A percentile compares a stretch with the other conserved stretches of the same genome.
phyloP scores from a whole-genome alignment of 495 filamentous ascomycete genomes.

The Terfezia claveryi region DNA sequence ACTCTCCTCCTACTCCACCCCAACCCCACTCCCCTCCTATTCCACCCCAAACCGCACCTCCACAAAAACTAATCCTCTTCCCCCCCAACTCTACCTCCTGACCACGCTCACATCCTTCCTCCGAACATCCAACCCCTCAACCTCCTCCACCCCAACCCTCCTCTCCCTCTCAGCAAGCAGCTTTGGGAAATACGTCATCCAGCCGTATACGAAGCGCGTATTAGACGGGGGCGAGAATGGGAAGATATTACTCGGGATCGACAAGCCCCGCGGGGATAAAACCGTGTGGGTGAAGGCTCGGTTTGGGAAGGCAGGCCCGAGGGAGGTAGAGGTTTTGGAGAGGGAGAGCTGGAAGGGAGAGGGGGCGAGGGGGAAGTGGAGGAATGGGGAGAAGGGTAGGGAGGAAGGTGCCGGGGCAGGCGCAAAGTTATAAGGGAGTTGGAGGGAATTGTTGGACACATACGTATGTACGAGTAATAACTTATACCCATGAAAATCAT shows the following conservation, averaged over 20 bases:
- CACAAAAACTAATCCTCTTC: conserved; percentile 50
- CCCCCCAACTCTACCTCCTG: conserved; percentile 69
- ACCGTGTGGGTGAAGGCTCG: not conserved
- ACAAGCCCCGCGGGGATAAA: not conserved
- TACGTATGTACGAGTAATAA: too few species aligned
- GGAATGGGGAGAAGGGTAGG: too few species aligned
- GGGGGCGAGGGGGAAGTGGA: too few species aligned
- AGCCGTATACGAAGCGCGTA: not conserved
- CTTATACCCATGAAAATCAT: too few species aligned
- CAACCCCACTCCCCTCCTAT: conserved; percentile 24
- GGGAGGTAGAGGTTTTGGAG: not conserved
- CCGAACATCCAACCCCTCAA: too few species aligned
- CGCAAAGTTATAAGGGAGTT: too few species aligned
- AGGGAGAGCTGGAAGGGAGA: not conserved
- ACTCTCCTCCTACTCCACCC: conserved; percentile 25
- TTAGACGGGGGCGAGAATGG: not conserved
- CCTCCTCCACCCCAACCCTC: conserved; percentile 74
- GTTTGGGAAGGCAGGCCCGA: not conserved
- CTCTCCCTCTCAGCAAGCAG: conserved; percentile 30
- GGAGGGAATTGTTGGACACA: too few species aligned
- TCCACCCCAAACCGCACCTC: conserved; percentile 41
- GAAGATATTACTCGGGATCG: not conserved
- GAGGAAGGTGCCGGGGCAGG: too few species aligned
- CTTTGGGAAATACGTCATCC: not conserved
- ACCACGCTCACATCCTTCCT: not conserved